Percentiles rank a stretch among this genome's conserved stretches.
Conservation (phyloP, 306 rosid species). For the Cyamopsis tetragonoloba region DNA sequence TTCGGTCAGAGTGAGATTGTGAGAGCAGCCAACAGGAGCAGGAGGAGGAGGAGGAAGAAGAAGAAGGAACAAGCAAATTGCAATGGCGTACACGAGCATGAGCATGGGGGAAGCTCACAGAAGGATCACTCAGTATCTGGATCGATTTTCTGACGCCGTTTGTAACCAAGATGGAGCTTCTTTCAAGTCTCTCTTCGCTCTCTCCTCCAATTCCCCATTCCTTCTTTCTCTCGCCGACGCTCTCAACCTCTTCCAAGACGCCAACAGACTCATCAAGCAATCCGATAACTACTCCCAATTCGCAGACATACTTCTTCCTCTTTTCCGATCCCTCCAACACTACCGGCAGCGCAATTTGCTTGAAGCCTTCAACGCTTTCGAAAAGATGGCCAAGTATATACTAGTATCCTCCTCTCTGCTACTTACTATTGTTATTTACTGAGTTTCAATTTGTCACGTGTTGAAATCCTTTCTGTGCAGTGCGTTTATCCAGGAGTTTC, state of each 20-base stretch:
- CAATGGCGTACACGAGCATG: slow-evolving; percentile 82
- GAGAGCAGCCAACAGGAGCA: no score
- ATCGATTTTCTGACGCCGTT: slow-evolving; percentile 70
- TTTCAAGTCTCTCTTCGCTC: slow-evolving; percentile 63
- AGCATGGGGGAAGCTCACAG: slow-evolving; percentile 96
- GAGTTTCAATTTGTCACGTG: not conserved
- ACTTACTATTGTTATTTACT: not conserved
- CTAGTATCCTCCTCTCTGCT: not conserved
- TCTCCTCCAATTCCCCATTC: slow-evolving; percentile 58
- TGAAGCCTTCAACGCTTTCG: slow-evolving; percentile 77
- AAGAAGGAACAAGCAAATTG: not conserved
- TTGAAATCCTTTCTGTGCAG: slow-evolving; percentile 42
- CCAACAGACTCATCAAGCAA: slow-evolving; percentile 63
- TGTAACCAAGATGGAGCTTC: slow-evolving; percentile 65
- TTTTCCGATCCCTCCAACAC: slow-evolving; percentile 73
- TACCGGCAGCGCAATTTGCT: slow-evolving; percentile 49
- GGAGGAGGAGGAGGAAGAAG: not conserved
- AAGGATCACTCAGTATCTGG: slow-evolving; percentile 72
- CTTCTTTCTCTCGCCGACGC: slow-evolving; percentile 75
- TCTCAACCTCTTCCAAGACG: slow-evolving; percentile 68
- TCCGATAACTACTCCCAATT: slow-evolving; percentile 60
- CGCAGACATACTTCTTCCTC: slow-evolving; percentile 53
- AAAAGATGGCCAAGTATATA: slow-evolving; percentile 83
- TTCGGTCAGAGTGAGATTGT: no score
- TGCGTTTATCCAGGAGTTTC: slow-evolving; percentile 91